Base-by-base conservation (phyloP, 2,329 filamentous ascomycete species). In the Pestalotiopsis sp. region DNA sequence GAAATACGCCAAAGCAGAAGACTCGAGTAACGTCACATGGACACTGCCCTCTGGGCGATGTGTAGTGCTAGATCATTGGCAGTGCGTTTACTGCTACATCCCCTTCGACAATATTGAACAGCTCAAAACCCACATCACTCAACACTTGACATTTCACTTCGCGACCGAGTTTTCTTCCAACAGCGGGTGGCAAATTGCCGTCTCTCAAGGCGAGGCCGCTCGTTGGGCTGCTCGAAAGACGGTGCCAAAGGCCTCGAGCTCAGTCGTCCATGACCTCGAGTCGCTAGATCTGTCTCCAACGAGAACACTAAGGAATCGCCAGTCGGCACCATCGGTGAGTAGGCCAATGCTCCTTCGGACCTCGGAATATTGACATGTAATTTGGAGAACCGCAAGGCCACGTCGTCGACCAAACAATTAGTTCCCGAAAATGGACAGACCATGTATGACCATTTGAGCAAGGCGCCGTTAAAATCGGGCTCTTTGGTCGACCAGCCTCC, bases 401-500 rank as follows among this genome's bases (percentile, higher is more conserved):
- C 67, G 31, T 70, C 73, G 67, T 72, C 78, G 69, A 75, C 79
- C 68, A 81, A 79, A 72, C 75, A 84, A 27, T 67, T 83, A 27
- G 83, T 89, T 41, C 87, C 87, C 7, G 76, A 83, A 4, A 86
- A 82, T 9, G 83, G 82, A 31, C 85, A 87, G 68, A 83, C 84
- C 6, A 81, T 90, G n/a, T 90, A 84, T 69, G 86, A 90, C 73
- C 84, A 86, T 1, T 81, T 89, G 12, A 89, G 85, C 78, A 89
- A 88, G 74, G 82, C 83, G 9, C 79, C 78, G 7, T 80, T 90
- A 25, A 80, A 82, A 39, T 81, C 86, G 1, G 86, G 86, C 2
- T 81, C 84, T 2, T 78, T 82, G 27, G 78, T 89, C 27, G 78
- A 78, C 25, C 84, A 84, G 2, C 80, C 80, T 23, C 76, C 79